Base-by-base conservation (phyloP, 768 basidiomycete genomes). In the Lactifluus subvellereus region DNA sequence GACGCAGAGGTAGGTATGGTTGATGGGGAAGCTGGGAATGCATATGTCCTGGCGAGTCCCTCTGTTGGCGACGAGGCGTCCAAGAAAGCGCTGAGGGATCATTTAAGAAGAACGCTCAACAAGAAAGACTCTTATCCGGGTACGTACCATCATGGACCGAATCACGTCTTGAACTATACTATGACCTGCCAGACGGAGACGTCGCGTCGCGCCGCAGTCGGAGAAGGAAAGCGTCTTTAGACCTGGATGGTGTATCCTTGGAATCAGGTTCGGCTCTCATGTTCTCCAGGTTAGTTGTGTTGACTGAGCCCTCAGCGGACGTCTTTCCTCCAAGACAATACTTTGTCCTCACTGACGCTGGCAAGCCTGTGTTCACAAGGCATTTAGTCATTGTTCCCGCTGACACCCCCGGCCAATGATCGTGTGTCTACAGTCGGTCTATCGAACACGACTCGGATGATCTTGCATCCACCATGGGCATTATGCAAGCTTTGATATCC, bases 341-440 rank as follows among this genome's bases (percentile, higher is more conserved):
- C 73, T 97, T 91, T 71, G 83, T 98, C 16, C 80, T 98, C 20
- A 98, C 95, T 0, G 86, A 95, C 65, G 97, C 97, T 35, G 97
- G 97, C 33, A 98, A 99, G 74, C 95, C 95, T n/a, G 94, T 99
- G 11, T 99, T 91, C 71, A 80, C 85, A 48, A 92, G 91, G 94
- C 90, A 62, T 77, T 68, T 43, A 13, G n/a, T 59, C 33, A 58
- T 30, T 52, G 33, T 45, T 60, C n/a, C 42, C 13, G 7, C 35
- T 57, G 47, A 56, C 48, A 37, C 35, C 40, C 52, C 38, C 30
- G 48, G 42, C 59, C 20, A 43, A 51, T 37, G 18, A 57, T 50
- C 37, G n/a, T 6, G 43, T 54, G 37, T 38, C 59, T 7, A 60
- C 60, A 85, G 83, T 69, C 81, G 79, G 47, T 77, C 84, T 51